Evolutionary conservation across 2,329 filamentous ascomycete genomes (phyloP), one percentile per base, ranked within the genome.

Genomic region (Aspergillus cejpii): DNA sequence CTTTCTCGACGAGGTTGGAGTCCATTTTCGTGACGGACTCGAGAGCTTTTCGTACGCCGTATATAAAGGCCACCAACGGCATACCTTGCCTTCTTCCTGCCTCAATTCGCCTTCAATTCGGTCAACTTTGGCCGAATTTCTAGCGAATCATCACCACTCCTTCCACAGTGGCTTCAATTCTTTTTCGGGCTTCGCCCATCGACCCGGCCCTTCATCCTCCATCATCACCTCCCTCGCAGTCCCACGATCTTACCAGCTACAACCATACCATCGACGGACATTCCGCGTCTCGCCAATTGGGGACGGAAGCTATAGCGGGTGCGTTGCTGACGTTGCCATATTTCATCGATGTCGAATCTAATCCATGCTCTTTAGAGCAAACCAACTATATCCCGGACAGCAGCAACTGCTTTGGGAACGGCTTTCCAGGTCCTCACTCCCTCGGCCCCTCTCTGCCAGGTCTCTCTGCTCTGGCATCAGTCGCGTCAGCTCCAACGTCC

Each of bases 101-200:
- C 31, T 38, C 21, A 27, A 36, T 27, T 19, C 46, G 23, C 41
- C 31, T 50, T 43, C 49, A 55, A 57, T 65, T 65, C 63, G 62
- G 61, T 65, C 52, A 50, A 44, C 41, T 41, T 45, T 39, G 57
- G 49, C 59, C 59, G 58, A 52, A 63, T 65, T 63, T 66, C 50
- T 54, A 62, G 53, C 33, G 38, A 50, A 43, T 58, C 62, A 58
- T 58, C 58, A 67, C 51, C 59, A 78, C 74, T 74, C 73, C 77
- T 70, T 80, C 75, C 67, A 75, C 76, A 61, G 74, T 80, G 66
- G 76, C 76, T 68, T 73, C 74, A 60, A 68, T 79, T 61, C 70
- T 79, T 47, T 79, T 77, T 60, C 71, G 75, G 74, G 75, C 78
- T 54, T 73, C 77, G 71, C 73, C 76, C 72, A 73, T 78, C 64